Base-by-base conservation (phyloP, 1,284 basidiomycete species). In the Volvariella surrecta region DNA sequence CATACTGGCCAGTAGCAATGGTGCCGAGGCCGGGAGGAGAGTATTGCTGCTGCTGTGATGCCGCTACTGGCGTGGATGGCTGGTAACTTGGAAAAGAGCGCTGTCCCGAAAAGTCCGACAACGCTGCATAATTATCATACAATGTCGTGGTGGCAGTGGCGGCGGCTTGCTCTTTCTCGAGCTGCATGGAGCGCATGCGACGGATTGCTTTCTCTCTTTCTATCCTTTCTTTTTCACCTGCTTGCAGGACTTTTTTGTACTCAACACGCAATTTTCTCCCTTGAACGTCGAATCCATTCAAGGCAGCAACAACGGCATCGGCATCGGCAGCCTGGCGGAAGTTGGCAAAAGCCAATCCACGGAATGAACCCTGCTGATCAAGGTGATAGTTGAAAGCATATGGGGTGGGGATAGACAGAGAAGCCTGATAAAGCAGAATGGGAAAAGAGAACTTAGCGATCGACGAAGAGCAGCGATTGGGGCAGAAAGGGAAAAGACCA, bases 321-420 rank as follows among this genome's bases (percentile, higher is more conserved):
- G 96, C 95, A 58, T 99, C 96, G 3, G 71, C 75, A 2, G 92
- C 68, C 52, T 89, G 85, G 45, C 93, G 83, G 67, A 98, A 99
- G 66, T 99, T 99, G 57, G 96, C 95, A 66, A 99, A 99, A 1
- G 96, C 96, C 42, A 99, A 69, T 15, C 96, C 96, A 49, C 96
- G 87, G 75, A 99, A 99, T 32, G 92, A 85, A 54, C 95, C 90
- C 52, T 86, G 82, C 57, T 91, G 89, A 64, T 96, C 93, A 58
- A 93, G 82, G 61, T 97, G 93, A 59, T 96, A 96, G 66, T 99
- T 99, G 79, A 99, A 99, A 17, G 96, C 96, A 62, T 99, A 99
- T n/a, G 96, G 96, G 16, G 94, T 88, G 46, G 95, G 94, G 56
- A 98, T 96, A 28, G 86, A 78, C 49, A 99, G 71, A 49, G 91